A percentile compares a stretch with the other conserved stretches of the same genome.
Evolutionary conservation across 331 rosid genomes (phyloP).

Genomic region (Prunus yedoensis): DNA sequence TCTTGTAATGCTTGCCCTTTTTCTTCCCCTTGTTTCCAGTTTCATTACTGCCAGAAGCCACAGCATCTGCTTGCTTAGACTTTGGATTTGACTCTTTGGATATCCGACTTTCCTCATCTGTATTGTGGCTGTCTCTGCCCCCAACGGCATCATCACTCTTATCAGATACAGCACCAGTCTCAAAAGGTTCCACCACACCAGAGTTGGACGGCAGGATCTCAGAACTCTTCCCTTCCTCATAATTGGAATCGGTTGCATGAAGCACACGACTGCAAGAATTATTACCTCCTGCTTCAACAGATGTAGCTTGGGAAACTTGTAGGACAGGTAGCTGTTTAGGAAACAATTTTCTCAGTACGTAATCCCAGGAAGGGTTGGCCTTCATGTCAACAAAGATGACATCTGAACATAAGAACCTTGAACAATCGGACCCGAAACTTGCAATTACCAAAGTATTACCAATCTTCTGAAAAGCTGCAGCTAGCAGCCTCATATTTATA

Average conservation of each 20-base stretch:
- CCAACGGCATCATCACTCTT: no score
- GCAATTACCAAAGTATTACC: conserved; percentile 57
- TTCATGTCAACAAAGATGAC: conserved; percentile 31
- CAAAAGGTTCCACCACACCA: conserved; percentile 1
- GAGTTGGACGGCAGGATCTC: background rate
- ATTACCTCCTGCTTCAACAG: background rate
- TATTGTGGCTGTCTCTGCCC: background rate
- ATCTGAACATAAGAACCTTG: conserved; percentile 4
- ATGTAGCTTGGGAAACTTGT: background rate
- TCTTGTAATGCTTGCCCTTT: conserved; percentile 8
- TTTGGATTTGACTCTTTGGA: background rate
- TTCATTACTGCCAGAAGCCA: background rate
- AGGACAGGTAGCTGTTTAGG: background rate
- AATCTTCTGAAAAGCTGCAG: conserved; percentile 48
- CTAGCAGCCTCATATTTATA: conserved; percentile 29
- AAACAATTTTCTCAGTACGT: conserved; percentile 22
- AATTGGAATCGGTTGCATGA: background rate
- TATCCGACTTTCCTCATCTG: background rate
- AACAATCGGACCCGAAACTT: conserved; percentile 18
- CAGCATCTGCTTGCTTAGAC: background rate
- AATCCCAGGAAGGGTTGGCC: conserved; percentile 3
- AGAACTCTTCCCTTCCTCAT: background rate
- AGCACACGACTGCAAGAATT: background rate
- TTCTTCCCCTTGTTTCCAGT: conserved; percentile 10
- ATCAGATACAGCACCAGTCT: background rate